Base-by-base conservation (phyloP, 2,329 filamentous ascomycete genomes). In the Penicillium corylophilum region DNA sequence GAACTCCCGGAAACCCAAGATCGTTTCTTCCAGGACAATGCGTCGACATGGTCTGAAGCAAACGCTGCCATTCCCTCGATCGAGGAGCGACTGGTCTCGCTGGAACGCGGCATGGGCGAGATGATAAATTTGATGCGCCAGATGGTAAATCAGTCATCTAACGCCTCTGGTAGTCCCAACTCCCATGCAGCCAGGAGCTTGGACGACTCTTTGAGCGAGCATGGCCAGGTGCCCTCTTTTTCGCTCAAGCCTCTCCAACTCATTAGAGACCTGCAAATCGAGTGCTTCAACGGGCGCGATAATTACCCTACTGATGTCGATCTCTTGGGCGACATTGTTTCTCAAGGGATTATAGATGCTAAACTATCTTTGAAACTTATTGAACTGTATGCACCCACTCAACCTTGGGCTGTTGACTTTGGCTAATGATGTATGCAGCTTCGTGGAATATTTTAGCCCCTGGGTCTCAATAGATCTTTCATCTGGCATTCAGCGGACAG, bases 71-170 rank as follows among this genome's bases (percentile, higher is more conserved):
- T 68, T 33, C 67, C 67, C 16, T 69, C 65, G 1, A 68, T 70
- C 20, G 67, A 70, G 42, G 67, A 70, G 51, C 63, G 67, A 10
- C 59, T 70, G 13, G 61, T 56, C 16, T 69, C 67, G 12, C 50
- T 70, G 13, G 67, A 70, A 50, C 56, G 61, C 20, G 62, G 64
- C 23, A 70, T 70, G 66, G 64, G 63, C 16, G 67, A 70, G 51
- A 68, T 70, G 66, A 69, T 67, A 2, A 56, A 64, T 39, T 58
- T 68, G 46, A 64, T 70, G 61, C 65, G 65, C 24, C 66, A 67
- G 44, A 68, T 70, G 47, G 53, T 65, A 31, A 62, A 65, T 18
- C 60, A 63, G 18, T 55, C 63, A 16, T 60, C 65, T 5, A 62
- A 44, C 18, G 42, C 55, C 12, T 53, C 59, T 18, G 48, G 53